Percentiles rank a stretch among this genome's conserved stretches.
phyloP scores from a whole-genome alignment of 495 filamentous ascomycete species.

The Penicillium diatomitis region DNA sequence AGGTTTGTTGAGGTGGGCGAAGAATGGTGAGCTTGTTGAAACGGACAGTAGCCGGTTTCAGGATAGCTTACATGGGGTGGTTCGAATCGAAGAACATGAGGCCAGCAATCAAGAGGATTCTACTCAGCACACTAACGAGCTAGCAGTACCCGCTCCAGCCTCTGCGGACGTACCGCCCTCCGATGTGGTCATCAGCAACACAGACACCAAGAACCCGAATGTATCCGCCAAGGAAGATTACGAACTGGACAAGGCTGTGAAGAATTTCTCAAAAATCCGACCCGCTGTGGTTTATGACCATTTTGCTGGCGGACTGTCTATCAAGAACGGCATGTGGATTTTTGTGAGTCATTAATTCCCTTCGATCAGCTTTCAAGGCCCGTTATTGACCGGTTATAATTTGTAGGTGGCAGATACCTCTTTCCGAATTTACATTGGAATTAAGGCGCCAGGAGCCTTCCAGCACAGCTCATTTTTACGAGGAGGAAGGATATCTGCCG shows the following conservation, averaged over 20 bases:
- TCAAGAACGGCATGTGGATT: conserved; percentile 81
- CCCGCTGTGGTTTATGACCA: conserved; percentile 62
- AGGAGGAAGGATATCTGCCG: conserved; percentile 69
- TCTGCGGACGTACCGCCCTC: conserved; percentile 2
- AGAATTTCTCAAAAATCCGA: conserved; percentile 58
- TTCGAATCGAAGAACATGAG: conserved; percentile 51
- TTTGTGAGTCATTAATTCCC: conserved; percentile 44
- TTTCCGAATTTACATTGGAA: conserved; percentile 80
- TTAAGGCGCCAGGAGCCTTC: conserved; percentile 82
- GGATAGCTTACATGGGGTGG: conserved; percentile 72
- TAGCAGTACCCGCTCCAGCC: not conserved
- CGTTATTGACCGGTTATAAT: not conserved
- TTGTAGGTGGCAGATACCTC: conserved; percentile 57
- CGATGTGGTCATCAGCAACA: conserved; percentile 27
- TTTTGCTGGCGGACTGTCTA: conserved; percentile 58
- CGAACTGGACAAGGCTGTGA: conserved; percentile 42
- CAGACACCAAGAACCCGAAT: conserved; percentile 37
- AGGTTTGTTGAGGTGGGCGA: conserved; percentile 67
- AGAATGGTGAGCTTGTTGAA: conserved; percentile 66
- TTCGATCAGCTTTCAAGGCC: too few species aligned
- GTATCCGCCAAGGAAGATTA: conserved; percentile 6
- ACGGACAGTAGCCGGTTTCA: conserved; percentile 61
- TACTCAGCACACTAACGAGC: not conserved
- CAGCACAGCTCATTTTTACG: conserved; percentile 86
- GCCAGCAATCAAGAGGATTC: conserved; percentile 34